Base-by-base conservation (phyloP, 116 monocot genomes). In the Papilionanthe hybrid region DNA sequence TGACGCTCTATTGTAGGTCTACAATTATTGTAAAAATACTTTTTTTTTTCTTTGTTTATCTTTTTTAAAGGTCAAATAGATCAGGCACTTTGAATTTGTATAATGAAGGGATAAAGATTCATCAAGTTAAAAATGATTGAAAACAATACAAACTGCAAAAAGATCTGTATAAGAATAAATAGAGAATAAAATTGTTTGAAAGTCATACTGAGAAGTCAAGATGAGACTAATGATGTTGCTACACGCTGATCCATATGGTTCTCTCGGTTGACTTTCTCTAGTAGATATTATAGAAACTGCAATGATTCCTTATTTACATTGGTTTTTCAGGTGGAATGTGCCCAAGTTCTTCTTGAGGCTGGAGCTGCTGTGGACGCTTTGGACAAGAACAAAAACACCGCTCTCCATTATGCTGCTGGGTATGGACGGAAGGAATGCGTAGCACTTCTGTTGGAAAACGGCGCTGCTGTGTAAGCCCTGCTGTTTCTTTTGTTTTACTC, bases 391-490 rank as follows among this genome's bases (percentile, higher is more conserved):
- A 92, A 94, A 66, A 94, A 94, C 78, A 94, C 90, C 37, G 88
- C 94, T 29, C 87, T 94, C 77, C 94, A 94, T 77, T 94, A 92
- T 83, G 94, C 94, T 78, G 88, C 94, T 75, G 94, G 94, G 11
- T 94, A 94, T 77, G 94, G 94, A 5, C 86, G 90, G 32, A 96
- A 96, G 77, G 94, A 96, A 77, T 96, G 96, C 78, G 96, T 96
- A 55, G 87, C 86, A 30, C 92, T 94, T 81, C 87, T 96, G 17
- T 63, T 96, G 58, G 82, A 96, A 57, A 81, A 91, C 75, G 94
- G 92, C 3, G 94, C 96, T 19, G 89, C 96, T 74, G 96, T 96
- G 96, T 96, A 94, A 85, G 96, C 84, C 42, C 5, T 27, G 9
- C 42, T n/a, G 22, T 73, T 43, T 43, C 22, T 20, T 7, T 69